A percentile compares a stretch with the other conserved stretches of the same genome.
Conservation (phyloP, 495 filamentous ascomycete species). For the Tirmania nivea region DNA sequence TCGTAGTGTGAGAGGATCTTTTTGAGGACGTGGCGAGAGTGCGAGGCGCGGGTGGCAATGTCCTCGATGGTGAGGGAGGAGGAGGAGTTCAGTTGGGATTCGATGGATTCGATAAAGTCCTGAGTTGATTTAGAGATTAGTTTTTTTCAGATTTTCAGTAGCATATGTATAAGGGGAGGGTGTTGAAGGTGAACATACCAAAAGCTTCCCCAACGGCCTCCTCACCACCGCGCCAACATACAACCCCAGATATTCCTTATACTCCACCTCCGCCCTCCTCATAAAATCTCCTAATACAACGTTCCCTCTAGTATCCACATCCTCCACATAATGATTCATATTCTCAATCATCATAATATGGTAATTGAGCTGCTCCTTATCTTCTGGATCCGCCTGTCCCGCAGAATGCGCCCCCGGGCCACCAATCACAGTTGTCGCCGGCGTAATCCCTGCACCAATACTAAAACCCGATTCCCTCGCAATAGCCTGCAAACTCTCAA, state of each 20-base stretch:
- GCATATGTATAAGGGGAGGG: no score
- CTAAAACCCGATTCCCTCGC: slow-evolving; percentile 50
- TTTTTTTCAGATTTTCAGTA: not conserved
- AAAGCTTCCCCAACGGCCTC: slow-evolving; percentile 64
- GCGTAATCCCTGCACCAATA: not conserved
- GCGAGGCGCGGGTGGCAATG: slow-evolving; percentile 52
- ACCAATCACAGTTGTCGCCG: slow-evolving; percentile 5
- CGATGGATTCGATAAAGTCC: slow-evolving; percentile 70
- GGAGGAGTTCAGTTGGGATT: slow-evolving; percentile 36
- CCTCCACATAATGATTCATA: slow-evolving; percentile 92
- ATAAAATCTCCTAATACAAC: slow-evolving; percentile 63
- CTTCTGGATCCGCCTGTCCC: slow-evolving; percentile 44
- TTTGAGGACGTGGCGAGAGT: slow-evolving; percentile 59
- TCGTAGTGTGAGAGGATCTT: slow-evolving; percentile 66
- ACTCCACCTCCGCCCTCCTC: slow-evolving; percentile 50
- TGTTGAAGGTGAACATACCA: slow-evolving; percentile 4
- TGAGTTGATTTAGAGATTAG: slow-evolving; percentile 19
- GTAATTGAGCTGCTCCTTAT: slow-evolving; percentile 89
- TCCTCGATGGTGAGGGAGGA: slow-evolving; percentile 16
- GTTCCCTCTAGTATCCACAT: slow-evolving; percentile 54
- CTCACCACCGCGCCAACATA: slow-evolving; percentile 78
- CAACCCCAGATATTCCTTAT: slow-evolving; percentile 67
- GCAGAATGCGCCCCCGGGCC: slow-evolving; percentile 6
- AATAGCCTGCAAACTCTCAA: slow-evolving; percentile 86
- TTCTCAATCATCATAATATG: slow-evolving; percentile 95